A percentile compares a stretch with the other conserved stretches of the same genome.
These are phyloP conservation scores for Microcos paniculata DNA, from an alignment of 345 rosid species.

Conservation along the genomic window DNA sequence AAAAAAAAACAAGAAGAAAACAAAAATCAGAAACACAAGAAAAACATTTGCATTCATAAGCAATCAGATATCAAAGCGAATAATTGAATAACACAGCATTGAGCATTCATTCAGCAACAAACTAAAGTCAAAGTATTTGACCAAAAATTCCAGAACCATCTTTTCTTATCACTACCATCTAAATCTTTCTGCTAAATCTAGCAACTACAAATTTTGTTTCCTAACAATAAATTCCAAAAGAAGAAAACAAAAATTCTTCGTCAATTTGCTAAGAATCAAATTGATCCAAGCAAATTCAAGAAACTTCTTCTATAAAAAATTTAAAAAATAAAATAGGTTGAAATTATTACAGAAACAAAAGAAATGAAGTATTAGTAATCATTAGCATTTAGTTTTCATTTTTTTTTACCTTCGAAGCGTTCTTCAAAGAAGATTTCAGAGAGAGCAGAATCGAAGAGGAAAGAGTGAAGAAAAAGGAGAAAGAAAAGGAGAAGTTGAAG, in stretches of 20 bases:
- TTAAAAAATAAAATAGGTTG: neutral
- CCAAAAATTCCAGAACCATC: slow-evolving; percentile 17
- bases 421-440: slow-evolving; percentile 55
- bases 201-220: neutral
- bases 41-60: neutral
- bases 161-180: neutral
- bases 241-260: neutral
- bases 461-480: slow-evolving; percentile 18
- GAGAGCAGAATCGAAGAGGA: slow-evolving; percentile 28
- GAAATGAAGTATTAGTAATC: neutral
- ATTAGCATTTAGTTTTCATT: neutral
- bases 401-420: slow-evolving; percentile 46
- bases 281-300: neutral
- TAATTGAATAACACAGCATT: neutral
- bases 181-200: neutral
- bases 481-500: slow-evolving; percentile 4
- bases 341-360: neutral
- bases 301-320: neutral
- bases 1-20: neutral
- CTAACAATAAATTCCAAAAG: neutral
- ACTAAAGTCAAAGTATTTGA: neutral
- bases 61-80: neutral
- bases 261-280: neutral
- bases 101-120: neutral
- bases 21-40: neutral